Evolutionary conservation across 1,139 yeast species (phyloP), one percentile per base, ranked within the genome.

Genomic region (Hanseniaspora gamundiae): DNA sequence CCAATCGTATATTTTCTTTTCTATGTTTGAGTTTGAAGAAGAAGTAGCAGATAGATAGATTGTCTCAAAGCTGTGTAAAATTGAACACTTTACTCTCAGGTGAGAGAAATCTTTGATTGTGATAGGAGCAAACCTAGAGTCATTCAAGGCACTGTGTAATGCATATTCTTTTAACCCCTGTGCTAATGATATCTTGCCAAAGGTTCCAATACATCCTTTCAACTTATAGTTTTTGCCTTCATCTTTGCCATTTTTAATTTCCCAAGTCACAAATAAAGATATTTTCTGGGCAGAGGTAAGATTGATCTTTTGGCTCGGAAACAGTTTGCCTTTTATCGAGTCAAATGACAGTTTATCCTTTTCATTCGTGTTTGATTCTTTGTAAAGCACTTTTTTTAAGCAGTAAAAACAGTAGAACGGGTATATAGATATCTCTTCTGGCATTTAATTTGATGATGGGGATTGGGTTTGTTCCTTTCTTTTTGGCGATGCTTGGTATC

Each of bases 151-250:
- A 1, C 95, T 79, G 22, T 74, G 69, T 26, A 80, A 45, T 0
- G 95, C 70, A 56, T 80, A 91, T 41, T 71, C 67, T 22, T 64
- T 58, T 2, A 87, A 71, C 0, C 94, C 95, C 1, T 57, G 46
- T 24, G 71, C 78, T 9, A 84, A 55, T 0, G 68, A 65, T 42
- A 64, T 45, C 14, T 64, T 60, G 2, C 66, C 55, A 58, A 91
- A 88, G 0, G 95, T 88, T 1, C 98, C 98, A 46, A 91, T 91
- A 57, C 98, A 91, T 0, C 98, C 98, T 43, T 97, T 69, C 42
- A 91, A 66, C 16, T 68, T 65, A 45, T 69, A 62, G 0, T 55
- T 57, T 2, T 47, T 52, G 16, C 45, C 47, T 2, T 43, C 45
- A 10, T 27, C 42, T 27, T 38, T 28, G 3, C 16, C 39, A 17